Evolutionary conservation across 768 basidiomycete genomes (phyloP), one percentile per base, ranked within the genome.

Genomic region (Rhodotorula kratochvilovae): DNA sequence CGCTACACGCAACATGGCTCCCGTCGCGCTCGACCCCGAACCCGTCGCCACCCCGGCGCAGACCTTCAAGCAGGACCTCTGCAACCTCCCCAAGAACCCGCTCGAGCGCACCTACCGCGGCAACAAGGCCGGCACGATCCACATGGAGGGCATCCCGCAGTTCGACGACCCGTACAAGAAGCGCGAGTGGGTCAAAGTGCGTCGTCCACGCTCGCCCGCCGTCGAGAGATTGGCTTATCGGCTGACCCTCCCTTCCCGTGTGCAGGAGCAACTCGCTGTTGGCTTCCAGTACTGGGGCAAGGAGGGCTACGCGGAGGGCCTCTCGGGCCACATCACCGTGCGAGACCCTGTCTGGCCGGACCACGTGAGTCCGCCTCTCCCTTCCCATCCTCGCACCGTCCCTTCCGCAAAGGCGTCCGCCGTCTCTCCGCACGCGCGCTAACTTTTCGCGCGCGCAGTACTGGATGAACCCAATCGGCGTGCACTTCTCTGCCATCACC

Each of bases 241-340:
- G 27, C 25, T 5, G 29, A 33, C 54, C 8, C 54, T 23, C 17
- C 2, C 54, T 2, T 29, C 31, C 5, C 15, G 31, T 54, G 5
- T 25, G 54, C 63, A 76, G 74, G 65, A 69, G 43, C 76, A 76
- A 42, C 45, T 76, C 10, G 76, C 76, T 17, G 68, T 42, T 23
- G 76, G 73, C 2, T 75, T 76, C 66, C 67, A 70, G 61, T 76
- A 66, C 73, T 76, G 73, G 73, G 76, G 71, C 35, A 72, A 75
- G 63, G 43, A 50, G 7, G 73, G 73, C 15, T 76, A 65, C 61
- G 74, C 45, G 3, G 76, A 76, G 25, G 75, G 73, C 25, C 51
- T 74, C 11, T 65, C 67, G 12, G 73, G 73, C 0, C 67, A 70
- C 58, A 67, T 73, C 51, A 65, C 64, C 13, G 61, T 70, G 17